phyloP scores from a whole-genome alignment of 768 basidiomycete genomes.

The Serendipita vermifera region DNA sequence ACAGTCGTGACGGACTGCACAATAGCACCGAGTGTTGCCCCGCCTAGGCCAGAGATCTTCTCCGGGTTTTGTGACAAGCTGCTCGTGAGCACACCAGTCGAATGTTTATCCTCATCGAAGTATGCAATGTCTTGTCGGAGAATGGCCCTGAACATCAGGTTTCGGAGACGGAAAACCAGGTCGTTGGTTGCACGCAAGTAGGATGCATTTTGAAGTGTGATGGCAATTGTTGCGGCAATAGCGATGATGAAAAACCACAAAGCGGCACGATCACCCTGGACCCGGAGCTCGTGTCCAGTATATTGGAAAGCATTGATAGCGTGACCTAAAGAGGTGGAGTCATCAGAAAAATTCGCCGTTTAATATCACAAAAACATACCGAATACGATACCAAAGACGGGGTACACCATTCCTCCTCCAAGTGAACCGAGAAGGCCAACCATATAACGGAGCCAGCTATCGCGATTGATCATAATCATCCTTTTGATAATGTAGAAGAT shows the following conservation, averaged over 20 bases:
- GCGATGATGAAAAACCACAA: constrained; percentile 68
- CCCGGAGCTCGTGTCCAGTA: constrained; percentile 29
- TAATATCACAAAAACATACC: constrained; percentile 21
- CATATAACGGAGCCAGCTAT: constrained; percentile 44
- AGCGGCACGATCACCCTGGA: constrained; percentile 54
- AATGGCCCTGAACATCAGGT: constrained; percentile 61
- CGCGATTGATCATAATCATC: constrained; percentile 50
- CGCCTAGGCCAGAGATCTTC: constrained; percentile 78
- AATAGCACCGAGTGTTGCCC: constrained; percentile 76
- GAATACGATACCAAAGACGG: constrained; percentile 58
- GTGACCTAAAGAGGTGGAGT: constrained; percentile 10
- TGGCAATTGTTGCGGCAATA: constrained; percentile 46
- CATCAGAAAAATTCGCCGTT: constrained; percentile 29
- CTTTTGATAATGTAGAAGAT: constrained; percentile 54
- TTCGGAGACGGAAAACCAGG: constrained; percentile 57
- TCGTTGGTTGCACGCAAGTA: constrained; percentile 56
- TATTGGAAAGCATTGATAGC: constrained; percentile 18
- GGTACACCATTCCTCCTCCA: constrained; percentile 61
- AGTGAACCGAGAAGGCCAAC: constrained; percentile 45
- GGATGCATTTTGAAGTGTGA: constrained; percentile 55
- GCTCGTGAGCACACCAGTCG: constrained; percentile 72
- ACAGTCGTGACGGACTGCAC: constrained; percentile 66
- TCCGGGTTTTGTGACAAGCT: constrained; percentile 74
- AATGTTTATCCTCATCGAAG: constrained; percentile 76
- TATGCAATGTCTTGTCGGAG: constrained; percentile 81